Percentiles rank a stretch among this genome's conserved stretches.
Evolutionary conservation across 176 grass and related monocot species (phyloP).

Genomic region (Sorghum bicolor): DNA sequence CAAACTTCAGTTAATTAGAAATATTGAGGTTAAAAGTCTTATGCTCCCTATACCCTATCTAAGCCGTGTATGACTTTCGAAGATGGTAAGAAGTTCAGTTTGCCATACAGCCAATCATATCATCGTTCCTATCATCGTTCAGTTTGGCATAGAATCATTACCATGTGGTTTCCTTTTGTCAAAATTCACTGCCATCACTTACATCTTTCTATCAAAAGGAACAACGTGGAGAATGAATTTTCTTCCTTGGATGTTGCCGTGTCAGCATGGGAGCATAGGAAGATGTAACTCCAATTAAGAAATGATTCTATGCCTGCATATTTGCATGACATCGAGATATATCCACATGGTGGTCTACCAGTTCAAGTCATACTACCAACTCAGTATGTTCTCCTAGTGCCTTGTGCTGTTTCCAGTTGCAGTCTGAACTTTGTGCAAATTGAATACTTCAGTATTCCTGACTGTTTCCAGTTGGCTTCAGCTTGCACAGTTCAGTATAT

Average conservation of each 20-base stretch:
- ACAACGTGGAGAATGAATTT: conserved; percentile 39
- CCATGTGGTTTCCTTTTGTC: conserved; percentile 28
- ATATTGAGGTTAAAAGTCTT: neutral
- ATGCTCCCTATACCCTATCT: neutral
- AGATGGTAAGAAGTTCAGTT: neutral
- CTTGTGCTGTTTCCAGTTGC: conserved; percentile 26
- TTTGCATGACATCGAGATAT: conserved; percentile 24
- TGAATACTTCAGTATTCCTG: neutral
- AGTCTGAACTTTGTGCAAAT: conserved; percentile 31
- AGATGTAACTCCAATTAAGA: conserved; percentile 44
- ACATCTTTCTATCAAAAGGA: conserved; percentile 47
- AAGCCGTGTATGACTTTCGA: neutral
- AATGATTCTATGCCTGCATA: conserved; percentile 33
- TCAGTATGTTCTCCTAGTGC: conserved; percentile 34
- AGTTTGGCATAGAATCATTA: no score
- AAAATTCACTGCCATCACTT: conserved; percentile 28
- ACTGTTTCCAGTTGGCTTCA: neutral
- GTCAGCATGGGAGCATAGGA: conserved; percentile 40
- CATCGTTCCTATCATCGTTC: no score
- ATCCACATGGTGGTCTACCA: conserved; percentile 39
- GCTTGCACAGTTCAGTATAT: conserved; percentile 10
- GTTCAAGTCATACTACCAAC: conserved; percentile 37
- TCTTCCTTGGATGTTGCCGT: conserved; percentile 43
- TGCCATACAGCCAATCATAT: conserved; percentile 1
- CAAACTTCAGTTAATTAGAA: neutral